These are phyloP conservation scores for Colletotrichum sp. DNA, from an alignment of 2,329 filamentous ascomycete species.

Conservation along the genomic window DNA sequence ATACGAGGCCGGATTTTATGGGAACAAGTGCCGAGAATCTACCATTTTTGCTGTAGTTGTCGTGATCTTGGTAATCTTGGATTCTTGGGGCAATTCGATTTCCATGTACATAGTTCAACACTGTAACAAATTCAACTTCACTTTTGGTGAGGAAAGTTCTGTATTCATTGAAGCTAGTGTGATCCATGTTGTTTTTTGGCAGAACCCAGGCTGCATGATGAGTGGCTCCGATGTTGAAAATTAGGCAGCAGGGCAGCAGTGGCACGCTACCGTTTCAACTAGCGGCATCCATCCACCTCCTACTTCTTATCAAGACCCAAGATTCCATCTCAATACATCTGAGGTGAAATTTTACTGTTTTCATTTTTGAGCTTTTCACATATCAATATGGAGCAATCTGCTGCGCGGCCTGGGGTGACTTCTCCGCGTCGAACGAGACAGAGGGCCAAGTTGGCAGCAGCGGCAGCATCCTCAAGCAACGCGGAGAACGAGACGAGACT, in stretches of 20 bases:
- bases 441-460: not conserved
- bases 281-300: not conserved
- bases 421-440: constrained; percentile 3
- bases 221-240: not conserved
- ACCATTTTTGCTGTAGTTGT: not conserved
- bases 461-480: not conserved
- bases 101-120: not conserved
- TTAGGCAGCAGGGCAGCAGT: constrained; percentile 11
- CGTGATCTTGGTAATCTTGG: not conserved
- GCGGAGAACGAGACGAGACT: not conserved
- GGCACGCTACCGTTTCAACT: not conserved
- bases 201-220: not conserved
- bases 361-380: not conserved
- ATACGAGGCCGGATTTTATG: not conserved
- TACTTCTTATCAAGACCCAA: not conserved
- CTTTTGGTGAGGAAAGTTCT: not conserved
- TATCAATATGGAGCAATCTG: not conserved
- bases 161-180: not conserved
- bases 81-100: not conserved
- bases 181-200: not conserved
- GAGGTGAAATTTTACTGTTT: not conserved
- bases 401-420: not conserved
- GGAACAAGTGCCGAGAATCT: not conserved
- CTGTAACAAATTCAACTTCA: not conserved
- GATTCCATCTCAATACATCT: not conserved